Conservation (phyloP, 495 filamentous ascomycete species). For the Penicillium odoratum region DNA sequence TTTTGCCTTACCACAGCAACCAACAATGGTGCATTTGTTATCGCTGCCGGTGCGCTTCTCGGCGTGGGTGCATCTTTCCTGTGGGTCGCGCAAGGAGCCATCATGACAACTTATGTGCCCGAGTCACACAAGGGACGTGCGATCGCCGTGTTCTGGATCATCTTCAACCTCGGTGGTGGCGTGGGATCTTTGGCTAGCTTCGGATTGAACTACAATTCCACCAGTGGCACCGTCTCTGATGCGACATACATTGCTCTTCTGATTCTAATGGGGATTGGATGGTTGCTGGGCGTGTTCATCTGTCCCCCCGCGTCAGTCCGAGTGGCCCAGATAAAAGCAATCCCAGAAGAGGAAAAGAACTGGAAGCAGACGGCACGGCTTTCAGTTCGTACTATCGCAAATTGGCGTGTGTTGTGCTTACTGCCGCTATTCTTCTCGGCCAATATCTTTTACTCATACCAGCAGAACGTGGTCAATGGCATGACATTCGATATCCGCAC, state of each 20-base stretch:
- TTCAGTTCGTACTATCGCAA: slow-evolving; percentile 45
- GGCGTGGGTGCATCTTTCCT: slow-evolving; percentile 52
- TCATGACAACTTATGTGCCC: slow-evolving; percentile 55
- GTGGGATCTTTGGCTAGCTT: slow-evolving; percentile 52
- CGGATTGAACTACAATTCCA: slow-evolving; percentile 48
- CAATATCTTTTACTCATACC: slow-evolving; percentile 80
- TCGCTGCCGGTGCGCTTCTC: slow-evolving; percentile 59
- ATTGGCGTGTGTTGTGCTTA: slow-evolving; percentile 48
- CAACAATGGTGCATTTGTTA: slow-evolving; percentile 71
- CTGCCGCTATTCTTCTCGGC: slow-evolving; percentile 59
- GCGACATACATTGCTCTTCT: slow-evolving; percentile 52
- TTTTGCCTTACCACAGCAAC: slow-evolving; percentile 48
- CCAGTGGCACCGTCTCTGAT: slow-evolving; percentile 44
- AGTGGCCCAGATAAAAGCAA: slow-evolving; percentile 22
- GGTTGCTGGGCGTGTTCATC: slow-evolving; percentile 53
- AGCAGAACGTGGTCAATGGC: slow-evolving; percentile 57
- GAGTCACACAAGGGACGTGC: slow-evolving; percentile 51
- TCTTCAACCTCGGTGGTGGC: slow-evolving; percentile 54
- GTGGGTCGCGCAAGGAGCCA: slow-evolving; percentile 56
- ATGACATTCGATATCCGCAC: slow-evolving; percentile 52
- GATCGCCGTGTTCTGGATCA: slow-evolving; percentile 55
- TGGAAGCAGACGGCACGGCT: slow-evolving; percentile 51
- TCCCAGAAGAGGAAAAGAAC: slow-evolving; percentile 27
- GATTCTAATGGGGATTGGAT: slow-evolving; percentile 48
- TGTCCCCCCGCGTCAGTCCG: slow-evolving; percentile 53